Base-by-base conservation (phyloP, 768 basidiomycete genomes). In the Saitozyma sp. region DNA sequence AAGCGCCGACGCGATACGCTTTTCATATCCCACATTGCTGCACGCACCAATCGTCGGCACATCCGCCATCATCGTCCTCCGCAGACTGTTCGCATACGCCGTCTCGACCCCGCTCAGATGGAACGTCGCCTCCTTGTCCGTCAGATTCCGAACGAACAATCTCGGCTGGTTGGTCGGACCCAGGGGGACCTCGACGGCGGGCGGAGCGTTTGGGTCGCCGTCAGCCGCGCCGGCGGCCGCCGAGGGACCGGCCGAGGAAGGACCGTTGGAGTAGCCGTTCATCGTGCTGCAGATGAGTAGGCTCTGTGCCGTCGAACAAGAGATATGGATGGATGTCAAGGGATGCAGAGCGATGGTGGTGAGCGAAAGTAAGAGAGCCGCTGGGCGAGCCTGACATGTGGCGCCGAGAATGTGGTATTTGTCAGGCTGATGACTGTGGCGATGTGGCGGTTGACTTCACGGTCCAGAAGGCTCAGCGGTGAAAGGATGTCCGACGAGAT, bases 51-150 rank as follows among this genome's bases (percentile, higher is more conserved):
- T 85, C 61, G 96, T 98, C 16, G 94, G 91, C 66, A 99, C 87
- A 79, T 98, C 93, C 38, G 96, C 95, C 81, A 97, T 94, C 83
- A 97, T 88, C 45, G 92, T 89, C 70, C 96, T 84, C 71, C 96
- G 86, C 46, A 99, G 76, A 7, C 94, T 94, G 80, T 99, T 99
- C 58, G 95, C 95, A 70, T 95, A 89, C 51, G 90, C 91, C 75
- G 97, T 84, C 81, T 98, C 94, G 43, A 97, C 94, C 85, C 96
- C 95, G 78, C 92, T 89, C 10, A 99, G 83, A 11, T 94, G 88
- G 73, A 98, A 98, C 73, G 91, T 89, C 65, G 93, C 91, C 63
- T 86, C 84, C 74, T 95, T 91, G 74, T 86, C 86, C 75, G 90
- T 88, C 57, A 95, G 81, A 68, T 62, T 68, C 50, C 76, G 43